Percentiles rank a stretch among this genome's conserved stretches.
These are phyloP conservation scores for Daldinia sp. DNA, from an alignment of 2,329 filamentous ascomycete genomes.

Conservation along the genomic window DNA sequence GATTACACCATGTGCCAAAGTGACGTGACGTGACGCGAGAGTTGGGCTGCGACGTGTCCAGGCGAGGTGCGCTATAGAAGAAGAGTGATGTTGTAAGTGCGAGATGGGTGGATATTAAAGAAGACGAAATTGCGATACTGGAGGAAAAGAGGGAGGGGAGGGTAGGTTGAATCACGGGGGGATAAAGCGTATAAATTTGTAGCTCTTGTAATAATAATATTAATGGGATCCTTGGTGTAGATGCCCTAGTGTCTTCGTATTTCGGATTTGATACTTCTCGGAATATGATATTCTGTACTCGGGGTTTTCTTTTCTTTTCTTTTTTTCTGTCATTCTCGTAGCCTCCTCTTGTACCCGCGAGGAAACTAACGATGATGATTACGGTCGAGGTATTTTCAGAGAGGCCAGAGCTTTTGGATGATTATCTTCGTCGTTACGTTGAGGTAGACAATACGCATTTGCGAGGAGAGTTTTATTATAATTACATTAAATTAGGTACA, in stretches of 20 bases:
- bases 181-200: background rate
- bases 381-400: no score
- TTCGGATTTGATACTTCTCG: background rate
- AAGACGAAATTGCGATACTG: no score
- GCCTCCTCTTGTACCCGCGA: no score
- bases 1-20: background rate
- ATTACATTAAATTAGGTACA: no score
- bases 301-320: no score
- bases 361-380: no score
- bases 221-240: background rate
- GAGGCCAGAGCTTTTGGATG: no score
- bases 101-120: background rate
- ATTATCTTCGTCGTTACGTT: no score
- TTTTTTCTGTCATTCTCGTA: no score
- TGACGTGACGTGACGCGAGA: background rate
- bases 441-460: no score
- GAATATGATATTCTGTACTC: no score
- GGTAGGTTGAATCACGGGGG: background rate
- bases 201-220: background rate
- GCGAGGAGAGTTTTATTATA: no score
- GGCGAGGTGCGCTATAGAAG: background rate
- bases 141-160: background rate
- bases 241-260: background rate
- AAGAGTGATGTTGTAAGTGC: background rate
- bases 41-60: background rate